These are phyloP conservation scores for Daldinia loculata DNA, from an alignment of 495 filamentous ascomycete genomes.

Conservation along the genomic window DNA sequence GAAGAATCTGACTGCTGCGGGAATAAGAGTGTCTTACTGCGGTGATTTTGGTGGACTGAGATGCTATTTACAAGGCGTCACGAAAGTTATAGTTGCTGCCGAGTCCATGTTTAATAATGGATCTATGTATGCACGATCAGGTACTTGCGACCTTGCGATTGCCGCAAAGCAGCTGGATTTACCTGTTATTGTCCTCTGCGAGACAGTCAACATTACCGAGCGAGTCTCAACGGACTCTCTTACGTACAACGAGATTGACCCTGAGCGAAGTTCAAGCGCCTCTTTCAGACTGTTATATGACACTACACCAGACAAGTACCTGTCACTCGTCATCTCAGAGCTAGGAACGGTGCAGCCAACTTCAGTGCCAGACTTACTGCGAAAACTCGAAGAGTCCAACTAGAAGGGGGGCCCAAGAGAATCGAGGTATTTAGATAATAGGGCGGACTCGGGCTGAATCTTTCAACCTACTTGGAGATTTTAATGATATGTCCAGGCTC, in stretches of 20 bases:
- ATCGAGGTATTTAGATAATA: constrained; percentile 17
- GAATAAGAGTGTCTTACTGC: constrained; percentile 80
- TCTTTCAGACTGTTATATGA: constrained; percentile 90
- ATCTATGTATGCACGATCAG: constrained; percentile 82
- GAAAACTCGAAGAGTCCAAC: constrained; percentile 60
- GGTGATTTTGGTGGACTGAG: constrained; percentile 75
- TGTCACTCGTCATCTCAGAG: constrained; percentile 90
- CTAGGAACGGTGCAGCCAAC: constrained; percentile 87
- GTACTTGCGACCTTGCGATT: constrained; percentile 90
- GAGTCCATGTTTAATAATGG: constrained; percentile 93
- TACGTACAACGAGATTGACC: constrained; percentile 89
- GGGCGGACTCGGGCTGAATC: constrained; percentile 7
- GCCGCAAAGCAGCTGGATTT: constrained; percentile 75
- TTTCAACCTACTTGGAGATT: constrained; percentile 1
- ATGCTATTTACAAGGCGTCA: constrained; percentile 74
- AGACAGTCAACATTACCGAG: constrained; percentile 96
- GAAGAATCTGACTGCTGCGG: constrained; percentile 68
- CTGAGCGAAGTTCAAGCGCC: constrained; percentile 60
- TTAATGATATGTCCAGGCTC: constrained; percentile 10
- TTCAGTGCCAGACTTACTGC: constrained; percentile 69
- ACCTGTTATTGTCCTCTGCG: constrained; percentile 90
- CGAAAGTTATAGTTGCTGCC: constrained; percentile 85
- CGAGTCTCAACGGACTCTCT: constrained; percentile 89
- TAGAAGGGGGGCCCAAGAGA: constrained; percentile 42
- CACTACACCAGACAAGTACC: constrained; percentile 88